Percentiles rank a stretch among this genome's conserved stretches.
Conservation (phyloP, 1,139 yeast genomes). For the Arxiozyma bovina region DNA sequence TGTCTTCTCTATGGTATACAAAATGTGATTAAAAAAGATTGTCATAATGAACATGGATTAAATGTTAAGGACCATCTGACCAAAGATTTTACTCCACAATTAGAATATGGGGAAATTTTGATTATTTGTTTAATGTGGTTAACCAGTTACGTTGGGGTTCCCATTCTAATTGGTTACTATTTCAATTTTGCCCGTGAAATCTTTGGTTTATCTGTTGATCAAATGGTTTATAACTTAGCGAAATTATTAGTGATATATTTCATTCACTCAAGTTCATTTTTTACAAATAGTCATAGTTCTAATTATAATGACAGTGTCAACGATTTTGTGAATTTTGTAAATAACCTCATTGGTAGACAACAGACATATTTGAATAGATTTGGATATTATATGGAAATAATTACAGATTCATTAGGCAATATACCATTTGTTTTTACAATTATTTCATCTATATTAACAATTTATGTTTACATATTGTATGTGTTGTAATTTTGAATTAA, state of each 20-base stretch:
- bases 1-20: not conserved
- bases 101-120: slow-evolving; percentile 7
- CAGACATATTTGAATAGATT: not conserved
- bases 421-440: slow-evolving; percentile 18
- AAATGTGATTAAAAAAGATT: not conserved
- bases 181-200: slow-evolving; percentile 29
- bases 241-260: slow-evolving; percentile 18
- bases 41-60: not conserved
- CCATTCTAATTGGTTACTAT: slow-evolving; percentile 23
- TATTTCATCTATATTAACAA: slow-evolving; percentile 18
- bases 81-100: not conserved
- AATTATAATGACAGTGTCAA: not conserved
- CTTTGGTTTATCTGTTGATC: slow-evolving; percentile 23
- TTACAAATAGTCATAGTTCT: not conserved
- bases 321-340: not conserved
- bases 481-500: not conserved
- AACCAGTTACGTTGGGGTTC: slow-evolving; percentile 14
- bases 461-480: slow-evolving; percentile 11
- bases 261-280: slow-evolving; percentile 2
- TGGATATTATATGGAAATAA: slow-evolving; percentile 4
- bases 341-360: not conserved
- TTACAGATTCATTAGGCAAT: slow-evolving; percentile 15
- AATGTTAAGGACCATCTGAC: not conserved
- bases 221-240: slow-evolving; percentile 25
- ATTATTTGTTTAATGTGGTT: slow-evolving; percentile 15